Evolutionary conservation across 345 rosid species (phyloP), one percentile per base, ranked within the genome.

Genomic region (Populus pruinosa): DNA sequence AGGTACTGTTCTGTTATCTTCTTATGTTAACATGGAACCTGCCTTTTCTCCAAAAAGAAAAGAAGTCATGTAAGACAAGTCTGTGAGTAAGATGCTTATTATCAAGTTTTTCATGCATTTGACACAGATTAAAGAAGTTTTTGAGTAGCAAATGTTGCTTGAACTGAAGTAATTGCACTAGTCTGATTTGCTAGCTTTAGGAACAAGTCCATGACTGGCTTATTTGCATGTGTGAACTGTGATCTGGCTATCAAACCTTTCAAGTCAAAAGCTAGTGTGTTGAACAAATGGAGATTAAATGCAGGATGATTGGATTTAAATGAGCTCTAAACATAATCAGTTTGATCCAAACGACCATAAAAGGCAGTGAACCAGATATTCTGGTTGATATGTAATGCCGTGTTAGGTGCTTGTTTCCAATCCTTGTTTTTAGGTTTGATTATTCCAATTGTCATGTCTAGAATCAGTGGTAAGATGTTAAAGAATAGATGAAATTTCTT

Each of bases 1-100:
- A 88, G 93, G 93, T 72, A 29, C 31, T 67, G 49, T 17, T 49
- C 59, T 53, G n/a, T 70, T 39, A 44, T 71, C 20, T 50, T 49
- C 31, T 9, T 31, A 29, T 2, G 6, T 8, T 29, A 21, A 74
- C 16, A 72, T 33, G 21, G 23, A 53, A 12, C 64, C 12, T 2
- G 8, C 6, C 59, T 50, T 17, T 21, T 20, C 59, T 53, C n/a
- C 59, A 53, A 31, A 73, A 41, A 39, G 17, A 12, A 25, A 73
- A 38, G 41, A n/a, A 18, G 11, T 29, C 25, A 71, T 59, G 38
- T 36, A n/a, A 29, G 27, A 43, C n/a, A 36, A 59, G 65, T 33
- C 36, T 31, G 43, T 25, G 13, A 49, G 56, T 25, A 25, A 38
- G 10, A 33, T 41, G 6, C 18, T 35, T 10, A 8, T 31, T 21